Evolutionary conservation across 257 asterid species (phyloP).

Genomic region (Echium plantagineum): DNA sequence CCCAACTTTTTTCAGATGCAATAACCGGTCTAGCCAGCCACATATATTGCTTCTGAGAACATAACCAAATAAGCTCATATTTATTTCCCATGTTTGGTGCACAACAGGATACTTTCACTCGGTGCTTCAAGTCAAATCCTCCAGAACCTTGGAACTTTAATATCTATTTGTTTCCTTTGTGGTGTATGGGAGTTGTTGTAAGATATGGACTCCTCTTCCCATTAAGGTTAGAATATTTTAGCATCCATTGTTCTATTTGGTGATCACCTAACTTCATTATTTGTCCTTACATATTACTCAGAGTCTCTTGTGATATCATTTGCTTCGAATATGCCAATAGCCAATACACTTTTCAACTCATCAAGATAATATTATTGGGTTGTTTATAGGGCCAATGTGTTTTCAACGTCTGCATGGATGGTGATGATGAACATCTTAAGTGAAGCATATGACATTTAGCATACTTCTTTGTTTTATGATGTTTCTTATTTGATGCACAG

Average conservation of each 20-base stretch:
- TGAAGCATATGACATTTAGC: constrained; percentile 8
- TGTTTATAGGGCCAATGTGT: too few relatives aligned
- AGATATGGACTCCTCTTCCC: constrained; percentile 91
- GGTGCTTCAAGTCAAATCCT: constrained; percentile 97
- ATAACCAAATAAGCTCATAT: not conserved
- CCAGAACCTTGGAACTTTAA: constrained; percentile 99
- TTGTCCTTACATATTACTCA: too few relatives aligned
- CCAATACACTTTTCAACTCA: not conserved
- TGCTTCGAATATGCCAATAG: too few relatives aligned
- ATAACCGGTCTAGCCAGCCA: too few relatives aligned
- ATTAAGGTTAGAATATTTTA: constrained; percentile 34
- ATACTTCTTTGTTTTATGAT: constrained; percentile 16
- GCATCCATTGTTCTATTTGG: not conserved
- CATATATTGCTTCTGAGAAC: not conserved
- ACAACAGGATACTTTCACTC: constrained; percentile 80
- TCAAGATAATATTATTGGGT: too few relatives aligned
- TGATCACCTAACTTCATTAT: too few relatives aligned
- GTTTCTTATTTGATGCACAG: constrained; percentile 37
- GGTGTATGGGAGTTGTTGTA: constrained; percentile 92
- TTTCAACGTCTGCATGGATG: not conserved
- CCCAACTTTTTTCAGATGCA: too few relatives aligned
- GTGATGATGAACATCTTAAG: not conserved
- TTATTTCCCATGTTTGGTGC: not conserved
- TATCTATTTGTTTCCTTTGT: constrained; percentile 73
- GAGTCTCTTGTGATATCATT: too few relatives aligned